These are phyloP conservation scores for Suillus subluteus DNA, from an alignment of 768 basidiomycete species.

Conservation along the genomic window DNA sequence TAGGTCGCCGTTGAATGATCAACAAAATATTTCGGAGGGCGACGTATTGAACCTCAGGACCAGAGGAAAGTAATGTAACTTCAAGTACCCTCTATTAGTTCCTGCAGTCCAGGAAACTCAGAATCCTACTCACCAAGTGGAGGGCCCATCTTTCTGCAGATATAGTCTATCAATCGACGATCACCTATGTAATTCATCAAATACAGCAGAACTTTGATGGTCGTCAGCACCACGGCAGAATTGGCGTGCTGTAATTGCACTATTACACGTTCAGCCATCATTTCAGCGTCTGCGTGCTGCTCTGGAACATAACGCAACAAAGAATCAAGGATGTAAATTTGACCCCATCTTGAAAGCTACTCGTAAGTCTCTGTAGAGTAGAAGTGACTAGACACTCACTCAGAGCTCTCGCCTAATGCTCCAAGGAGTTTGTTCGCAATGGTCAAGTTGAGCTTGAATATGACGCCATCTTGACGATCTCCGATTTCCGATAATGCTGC, in stretches of 20 bases:
- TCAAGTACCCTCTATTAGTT: constrained; percentile 14
- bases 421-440: constrained; percentile 89
- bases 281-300: constrained; percentile 82
- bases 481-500: constrained; percentile 97
- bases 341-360: constrained; percentile 80
- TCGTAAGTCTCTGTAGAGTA: constrained; percentile 16
- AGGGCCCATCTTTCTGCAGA: constrained; percentile 98
- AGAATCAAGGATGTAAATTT: constrained; percentile 97
- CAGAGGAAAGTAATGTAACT: constrained; percentile 96
- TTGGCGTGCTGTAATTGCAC: constrained; percentile 97
- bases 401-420: constrained; percentile 94
- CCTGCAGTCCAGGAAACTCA: neutral
- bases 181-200: constrained; percentile 99
- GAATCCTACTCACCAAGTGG: constrained; percentile 69
- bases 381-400: constrained; percentile 59
- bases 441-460: constrained; percentile 85
- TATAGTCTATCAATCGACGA: constrained; percentile 79
- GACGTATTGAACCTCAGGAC: constrained; percentile 98
- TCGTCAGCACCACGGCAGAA: constrained; percentile 98
- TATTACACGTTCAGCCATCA: constrained; percentile 94
- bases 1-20: constrained; percentile 93
- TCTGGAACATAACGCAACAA: constrained; percentile 94
- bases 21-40: constrained; percentile 95
- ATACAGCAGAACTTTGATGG: constrained; percentile 93
- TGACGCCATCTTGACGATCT: constrained; percentile 92